A percentile compares a stretch with the other conserved stretches of the same genome.
phyloP scores from a whole-genome alignment of 257 asterid species.

The Jaltomata sinuosa region DNA sequence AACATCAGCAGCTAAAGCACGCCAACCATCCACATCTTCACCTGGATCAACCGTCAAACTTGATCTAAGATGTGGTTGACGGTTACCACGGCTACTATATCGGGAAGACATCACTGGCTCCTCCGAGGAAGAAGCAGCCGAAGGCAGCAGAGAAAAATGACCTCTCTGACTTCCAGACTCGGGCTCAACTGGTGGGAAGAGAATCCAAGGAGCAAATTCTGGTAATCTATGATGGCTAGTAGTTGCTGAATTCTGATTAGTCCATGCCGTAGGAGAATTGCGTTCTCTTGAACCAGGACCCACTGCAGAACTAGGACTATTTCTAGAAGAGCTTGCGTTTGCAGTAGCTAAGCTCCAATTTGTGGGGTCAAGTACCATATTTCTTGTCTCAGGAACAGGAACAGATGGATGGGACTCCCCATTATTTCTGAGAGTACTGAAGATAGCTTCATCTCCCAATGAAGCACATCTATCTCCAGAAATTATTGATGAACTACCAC shows the following conservation, averaged over 20 bases:
- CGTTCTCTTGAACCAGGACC: constrained; percentile 31
- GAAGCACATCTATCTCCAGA: constrained; percentile 41
- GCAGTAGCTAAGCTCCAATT: constrained; percentile 63
- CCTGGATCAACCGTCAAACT: constrained; percentile 26
- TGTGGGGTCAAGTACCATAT: constrained; percentile 40
- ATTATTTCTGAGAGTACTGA: constrained; percentile 39
- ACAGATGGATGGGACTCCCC: constrained; percentile 36
- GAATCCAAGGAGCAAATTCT: constrained; percentile 45
- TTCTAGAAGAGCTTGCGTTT: constrained; percentile 40
- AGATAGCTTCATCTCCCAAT: constrained; percentile 29
- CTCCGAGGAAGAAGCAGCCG: constrained; percentile 38
- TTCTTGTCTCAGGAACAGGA: constrained; percentile 46
- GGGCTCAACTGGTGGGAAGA: constrained; percentile 35
- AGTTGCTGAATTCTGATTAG: constrained; percentile 34
- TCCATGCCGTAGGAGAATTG: constrained; percentile 31
- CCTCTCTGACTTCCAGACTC: constrained; percentile 50
- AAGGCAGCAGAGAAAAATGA: constrained; percentile 34
- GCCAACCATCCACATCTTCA: constrained; percentile 46
- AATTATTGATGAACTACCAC: constrained; percentile 32
- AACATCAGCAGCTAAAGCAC: constrained; percentile 47
- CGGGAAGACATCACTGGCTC: constrained; percentile 14
- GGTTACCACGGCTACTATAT: constrained; percentile 1
- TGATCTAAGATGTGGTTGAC: constrained; percentile 27
- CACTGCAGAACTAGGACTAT: constrained; percentile 27
- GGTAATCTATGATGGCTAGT: constrained; percentile 36